Base-by-base conservation (phyloP, 2,329 filamentous ascomycete species). In the Pestalotiopsis sp. region DNA sequence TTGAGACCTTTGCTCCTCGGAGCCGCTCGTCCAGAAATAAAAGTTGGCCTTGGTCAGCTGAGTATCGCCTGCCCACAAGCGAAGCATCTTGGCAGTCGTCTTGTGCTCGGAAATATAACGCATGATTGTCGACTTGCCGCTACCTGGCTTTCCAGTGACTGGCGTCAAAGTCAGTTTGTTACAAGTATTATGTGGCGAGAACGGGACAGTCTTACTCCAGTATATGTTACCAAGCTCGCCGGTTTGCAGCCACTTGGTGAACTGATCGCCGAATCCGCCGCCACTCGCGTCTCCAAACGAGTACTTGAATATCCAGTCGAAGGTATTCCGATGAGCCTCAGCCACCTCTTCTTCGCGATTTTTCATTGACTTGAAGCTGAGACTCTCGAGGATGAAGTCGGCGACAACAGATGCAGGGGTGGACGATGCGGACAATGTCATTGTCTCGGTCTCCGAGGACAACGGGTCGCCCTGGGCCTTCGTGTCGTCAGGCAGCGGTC, bases 81-180 rank as follows among this genome's bases (percentile, higher is more conserved):
- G 70, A 7, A 78, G 70, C 5, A 69, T 4, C 11, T 25, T 20
- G 63, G 11, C 71, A 4, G 41, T 72, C 25, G 0, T 72, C 0
- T 62, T 56, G 23, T 79, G 76, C 3, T 75, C 72, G 0, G 73
- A 76, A 13, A 83, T 73, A 45, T 80, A 79, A 23, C 81, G 80
- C 75, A 84, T 83, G 1, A 85, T 75, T 0, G 83, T 84, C 0
- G 82, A 84, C 69, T 86, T 86, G 0, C 84, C 84, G 0, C 81
- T 82, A 0, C 84, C 84, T 3, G 83, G 79, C 41, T 84, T 82
- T 2, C 80, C 81, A 1, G 77, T 81, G 49, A 83, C 68, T 69
- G 27, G 64, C 49, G 25, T 13, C 12, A 41, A 5, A 20, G 17
- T 38, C 17, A 17, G 12, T 23, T 14, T 7, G 23, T 25, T 3